phyloP scores from a whole-genome alignment of 2,329 filamentous ascomycete species.

The Curvularia sp. region DNA sequence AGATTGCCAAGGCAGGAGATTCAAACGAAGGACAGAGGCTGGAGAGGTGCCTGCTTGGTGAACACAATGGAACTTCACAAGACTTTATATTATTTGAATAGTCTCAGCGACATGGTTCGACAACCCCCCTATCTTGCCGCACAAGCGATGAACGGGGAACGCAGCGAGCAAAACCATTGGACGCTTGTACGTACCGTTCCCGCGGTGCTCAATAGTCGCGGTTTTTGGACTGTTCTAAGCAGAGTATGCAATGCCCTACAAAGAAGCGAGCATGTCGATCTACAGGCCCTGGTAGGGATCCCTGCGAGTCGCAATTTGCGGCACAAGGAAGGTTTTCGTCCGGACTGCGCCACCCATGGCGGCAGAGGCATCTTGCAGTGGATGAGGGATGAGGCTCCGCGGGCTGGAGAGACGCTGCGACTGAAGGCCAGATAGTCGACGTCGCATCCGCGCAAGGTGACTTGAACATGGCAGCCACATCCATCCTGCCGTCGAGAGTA shows the following conservation, averaged over 20 bases:
- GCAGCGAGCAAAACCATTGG: slow-evolving; percentile 11
- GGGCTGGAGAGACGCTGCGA: too few species aligned
- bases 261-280: slow-evolving; percentile 9
- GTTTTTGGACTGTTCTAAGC: slow-evolving; percentile 20
- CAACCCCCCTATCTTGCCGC: slow-evolving; percentile 10
- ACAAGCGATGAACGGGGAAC: slow-evolving; percentile 1
- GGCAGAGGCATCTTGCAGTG: too few species aligned
- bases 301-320: slow-evolving; percentile 11
- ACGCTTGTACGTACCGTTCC: slow-evolving; percentile 1
- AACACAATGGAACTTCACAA: neutral
- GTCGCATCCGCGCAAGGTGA: too few species aligned
- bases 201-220: slow-evolving; percentile 16
- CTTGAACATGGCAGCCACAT: neutral
- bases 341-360: neutral
- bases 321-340: slow-evolving; percentile 1
- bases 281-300: slow-evolving; percentile 5
- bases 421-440: neutral
- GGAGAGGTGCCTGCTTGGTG: slow-evolving; percentile 20
- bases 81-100: slow-evolving; percentile 16
- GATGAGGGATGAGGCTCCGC: neutral
- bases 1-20: slow-evolving; percentile 1
- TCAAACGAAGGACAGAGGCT: slow-evolving; percentile 26
- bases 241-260: slow-evolving; percentile 13
- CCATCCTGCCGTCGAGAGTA: neutral
- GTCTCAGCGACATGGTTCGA: neutral